phyloP scores from a whole-genome alignment of 768 basidiomycete genomes.

The Suillus tomentosus region DNA sequence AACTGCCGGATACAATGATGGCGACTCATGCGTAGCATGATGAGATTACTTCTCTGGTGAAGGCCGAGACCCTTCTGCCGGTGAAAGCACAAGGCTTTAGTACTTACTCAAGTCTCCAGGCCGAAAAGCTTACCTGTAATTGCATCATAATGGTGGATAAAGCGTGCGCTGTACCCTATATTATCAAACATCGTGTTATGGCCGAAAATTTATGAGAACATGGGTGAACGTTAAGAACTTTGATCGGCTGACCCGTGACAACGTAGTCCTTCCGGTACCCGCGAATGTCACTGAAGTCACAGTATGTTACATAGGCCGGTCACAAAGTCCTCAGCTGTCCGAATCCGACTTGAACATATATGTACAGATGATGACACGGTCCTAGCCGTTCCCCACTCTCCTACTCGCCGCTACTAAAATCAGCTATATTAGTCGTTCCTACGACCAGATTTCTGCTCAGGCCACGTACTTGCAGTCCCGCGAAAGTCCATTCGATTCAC shows the following conservation, averaged over 20 bases:
- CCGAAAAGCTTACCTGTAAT: not conserved
- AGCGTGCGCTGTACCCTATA: not conserved
- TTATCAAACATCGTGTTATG: not conserved
- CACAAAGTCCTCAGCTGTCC: too few species aligned
- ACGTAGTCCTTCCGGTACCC: too few species aligned
- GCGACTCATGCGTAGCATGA: not conserved
- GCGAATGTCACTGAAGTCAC: too few species aligned
- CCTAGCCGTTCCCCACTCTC: not conserved
- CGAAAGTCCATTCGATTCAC: not conserved
- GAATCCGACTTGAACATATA: too few species aligned
- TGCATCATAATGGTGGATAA: not conserved
- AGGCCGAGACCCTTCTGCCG: not conserved
- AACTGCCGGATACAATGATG: not conserved
- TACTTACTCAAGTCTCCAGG: not conserved
- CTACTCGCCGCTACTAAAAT: not conserved
- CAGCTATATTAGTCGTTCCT: not conserved
- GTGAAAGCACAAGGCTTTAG: not conserved
- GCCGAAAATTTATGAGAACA: not conserved
- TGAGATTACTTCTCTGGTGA: not conserved
- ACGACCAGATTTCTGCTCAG: not conserved
- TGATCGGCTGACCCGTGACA: too few species aligned
- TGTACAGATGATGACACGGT: too few species aligned
- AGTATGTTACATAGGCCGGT: too few species aligned
- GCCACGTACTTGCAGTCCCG: not conserved
- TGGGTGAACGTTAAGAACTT: too few species aligned